Base-by-base conservation (phyloP, 2,329 filamentous ascomycete species). In the Penicillium griseofulvum region DNA sequence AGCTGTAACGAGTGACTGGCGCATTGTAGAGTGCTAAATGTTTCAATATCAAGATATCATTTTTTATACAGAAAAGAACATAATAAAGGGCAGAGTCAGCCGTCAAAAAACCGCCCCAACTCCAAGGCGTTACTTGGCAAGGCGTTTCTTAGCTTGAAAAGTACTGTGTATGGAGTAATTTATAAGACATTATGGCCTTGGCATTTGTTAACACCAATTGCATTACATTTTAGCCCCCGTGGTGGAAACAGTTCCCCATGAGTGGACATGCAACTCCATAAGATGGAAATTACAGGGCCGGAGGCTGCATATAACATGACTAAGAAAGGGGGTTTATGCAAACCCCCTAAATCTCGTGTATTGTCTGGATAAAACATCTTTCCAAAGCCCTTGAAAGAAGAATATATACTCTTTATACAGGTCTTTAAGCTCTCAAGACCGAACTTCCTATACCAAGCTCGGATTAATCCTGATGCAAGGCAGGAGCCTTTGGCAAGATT, bases 401-500 rank as follows among this genome's bases (percentile, higher is more conserved):
- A 7, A 10, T 9, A 14, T 12, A 16, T 17, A 16, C 11, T 12
- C 16, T 42, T 26, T 28, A n/a, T 42, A 44, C 6, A 19, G 6
- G 26, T 2, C n/a, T 44, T 11, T 9, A 2, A 5, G 2, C n/a
- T 19, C 17, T 44, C 6, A 22, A 7, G 3, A 16, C 8, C 5
- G 12, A 19, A 11, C 12, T 12, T 5, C 12, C 5, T 16, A 8
- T 33, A 16, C n/a, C 29, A 36, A 24, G 9, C 42, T n/a, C 17
- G 8, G 16, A 3, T 54, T 55, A 68, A 39, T 68, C 66, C 22
- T 57, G 60, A 56, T 66, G 66, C 9, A 64, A 50, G 14, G 44
- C 55, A 5, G 55, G 37, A 38, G 53, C 54, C 45, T 63, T 68
- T 1, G 69, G 69, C 1, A 70, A 42, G 10, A 81, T 63, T 12